Evolutionary conservation across 2,329 filamentous ascomycete species (phyloP).

Genomic region (Trichoderma citrinoviride): DNA sequence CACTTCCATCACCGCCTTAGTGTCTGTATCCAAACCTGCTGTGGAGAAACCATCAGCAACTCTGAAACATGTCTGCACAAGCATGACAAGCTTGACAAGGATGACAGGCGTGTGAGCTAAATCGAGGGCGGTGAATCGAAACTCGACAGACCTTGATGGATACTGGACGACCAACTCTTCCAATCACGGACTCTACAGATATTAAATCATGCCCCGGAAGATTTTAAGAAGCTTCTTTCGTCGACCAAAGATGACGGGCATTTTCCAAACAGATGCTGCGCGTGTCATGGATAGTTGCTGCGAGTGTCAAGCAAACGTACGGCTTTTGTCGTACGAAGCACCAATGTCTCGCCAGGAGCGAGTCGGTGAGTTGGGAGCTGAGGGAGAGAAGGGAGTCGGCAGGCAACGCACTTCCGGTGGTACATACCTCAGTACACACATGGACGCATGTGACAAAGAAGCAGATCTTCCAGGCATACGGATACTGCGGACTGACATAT

Average conservation of each 20-base stretch:
- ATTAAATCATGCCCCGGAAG: neutral
- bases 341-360: conserved; percentile 3
- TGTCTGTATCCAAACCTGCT: neutral
- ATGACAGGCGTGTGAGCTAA: conserved; percentile 18
- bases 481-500: neutral
- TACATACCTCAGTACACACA: neutral
- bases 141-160: conserved; percentile 17
- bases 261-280: neutral
- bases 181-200: conserved; percentile 7
- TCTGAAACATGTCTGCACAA: conserved; percentile 17
- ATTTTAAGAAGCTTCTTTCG: neutral
- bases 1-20: conserved; percentile 14
- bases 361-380: conserved; percentile 11
- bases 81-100: conserved; percentile 19
- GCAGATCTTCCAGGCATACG: neutral
- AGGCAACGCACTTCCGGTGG: neutral
- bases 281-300: neutral
- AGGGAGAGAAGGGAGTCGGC: neutral
- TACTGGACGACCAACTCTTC: neutral
- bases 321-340: neutral
- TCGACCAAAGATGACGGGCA: neutral
- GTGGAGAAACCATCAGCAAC: neutral
- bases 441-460: neutral
- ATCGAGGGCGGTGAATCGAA: conserved; percentile 20
- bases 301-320: neutral